These are phyloP conservation scores for Apiospora malaysiana DNA, from an alignment of 2,329 filamentous ascomycete species.

Conservation along the genomic window DNA sequence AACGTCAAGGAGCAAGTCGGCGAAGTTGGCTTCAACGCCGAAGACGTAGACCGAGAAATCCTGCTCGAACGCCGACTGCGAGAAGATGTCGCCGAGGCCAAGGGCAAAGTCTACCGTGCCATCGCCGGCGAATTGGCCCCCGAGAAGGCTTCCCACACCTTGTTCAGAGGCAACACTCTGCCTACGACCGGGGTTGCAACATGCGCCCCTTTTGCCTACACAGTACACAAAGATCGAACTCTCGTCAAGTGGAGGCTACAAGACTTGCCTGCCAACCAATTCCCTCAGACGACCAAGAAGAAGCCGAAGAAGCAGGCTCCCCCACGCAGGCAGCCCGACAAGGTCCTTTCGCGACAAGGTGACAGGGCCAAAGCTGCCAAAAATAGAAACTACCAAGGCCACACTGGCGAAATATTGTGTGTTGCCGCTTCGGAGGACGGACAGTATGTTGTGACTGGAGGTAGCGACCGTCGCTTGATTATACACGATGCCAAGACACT, in stretches of 20 bases:
- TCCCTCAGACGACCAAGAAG: slow-evolving; percentile 62
- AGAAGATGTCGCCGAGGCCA: slow-evolving; percentile 90
- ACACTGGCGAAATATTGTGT: slow-evolving; percentile 79
- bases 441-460: slow-evolving; percentile 89
- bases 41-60: slow-evolving; percentile 88
- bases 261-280: slow-evolving; percentile 65
- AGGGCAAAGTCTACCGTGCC: slow-evolving; percentile 85
- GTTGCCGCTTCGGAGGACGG: slow-evolving; percentile 90
- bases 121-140: slow-evolving; percentile 78
- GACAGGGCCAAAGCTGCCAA: slow-evolving; percentile 60
- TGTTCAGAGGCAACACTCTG: slow-evolving; percentile 80
- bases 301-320: slow-evolving; percentile 65
- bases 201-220: slow-evolving; percentile 83
- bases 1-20: slow-evolving; percentile 83
- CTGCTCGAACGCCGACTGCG: slow-evolving; percentile 83
- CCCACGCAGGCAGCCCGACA: slow-evolving; percentile 66
- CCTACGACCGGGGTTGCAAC: slow-evolving; percentile 81
- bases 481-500: slow-evolving; percentile 86
- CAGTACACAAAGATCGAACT: slow-evolving; percentile 82
- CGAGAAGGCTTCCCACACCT: slow-evolving; percentile 67
- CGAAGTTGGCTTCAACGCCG: slow-evolving; percentile 88
- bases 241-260: slow-evolving; percentile 91
- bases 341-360: slow-evolving; percentile 68
- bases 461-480: slow-evolving; percentile 81
- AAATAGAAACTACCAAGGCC: slow-evolving; percentile 74